These are phyloP conservation scores for Talaromyces sp. DNA, from an alignment of 2,329 filamentous ascomycete genomes.

Conservation along the genomic window DNA sequence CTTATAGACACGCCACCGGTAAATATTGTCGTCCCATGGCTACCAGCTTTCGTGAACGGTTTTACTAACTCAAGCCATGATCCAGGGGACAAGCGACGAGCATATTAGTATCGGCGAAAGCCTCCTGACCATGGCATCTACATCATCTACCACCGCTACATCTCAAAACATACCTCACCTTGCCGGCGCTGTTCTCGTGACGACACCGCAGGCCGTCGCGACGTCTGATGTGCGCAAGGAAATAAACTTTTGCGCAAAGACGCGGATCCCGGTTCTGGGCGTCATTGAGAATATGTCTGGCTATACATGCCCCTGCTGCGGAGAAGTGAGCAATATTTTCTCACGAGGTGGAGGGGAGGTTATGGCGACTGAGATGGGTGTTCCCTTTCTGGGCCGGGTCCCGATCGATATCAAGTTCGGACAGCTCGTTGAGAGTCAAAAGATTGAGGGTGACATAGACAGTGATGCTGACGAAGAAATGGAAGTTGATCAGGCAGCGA, in stretches of 20 bases:
- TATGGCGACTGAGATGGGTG: constrained; percentile 82
- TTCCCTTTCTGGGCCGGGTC: constrained; percentile 78
- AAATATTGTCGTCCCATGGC: not conserved
- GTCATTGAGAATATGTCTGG: constrained; percentile 90
- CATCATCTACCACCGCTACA: constrained; percentile 17
- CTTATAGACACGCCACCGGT: constrained; percentile 91
- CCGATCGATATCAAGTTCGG: constrained; percentile 94
- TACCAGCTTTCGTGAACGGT: not conserved
- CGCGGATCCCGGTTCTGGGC: constrained; percentile 71
- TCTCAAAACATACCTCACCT: constrained; percentile 54
- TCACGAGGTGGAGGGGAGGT: constrained; percentile 81
- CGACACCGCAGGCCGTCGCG: constrained; percentile 89
- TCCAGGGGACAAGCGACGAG: constrained; percentile 63
- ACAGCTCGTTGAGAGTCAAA: constrained; percentile 67
- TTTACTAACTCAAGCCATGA: not conserved
- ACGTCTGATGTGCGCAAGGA: constrained; percentile 94
- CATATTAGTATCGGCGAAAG: constrained; percentile 93
- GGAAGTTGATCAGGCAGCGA: constrained; percentile 4
- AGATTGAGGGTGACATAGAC: constrained; percentile 21
- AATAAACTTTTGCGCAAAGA: constrained; percentile 88
- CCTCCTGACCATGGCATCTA: constrained; percentile 51
- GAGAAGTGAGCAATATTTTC: constrained; percentile 90
- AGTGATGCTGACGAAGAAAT: constrained; percentile 17
- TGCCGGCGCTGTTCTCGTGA: constrained; percentile 87
- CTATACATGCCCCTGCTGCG: constrained; percentile 55